A percentile compares a stretch with the other conserved stretches of the same genome.
Conservation (phyloP, 352 stramenopile species). For the Globisporangium acanthophoron region DNA sequence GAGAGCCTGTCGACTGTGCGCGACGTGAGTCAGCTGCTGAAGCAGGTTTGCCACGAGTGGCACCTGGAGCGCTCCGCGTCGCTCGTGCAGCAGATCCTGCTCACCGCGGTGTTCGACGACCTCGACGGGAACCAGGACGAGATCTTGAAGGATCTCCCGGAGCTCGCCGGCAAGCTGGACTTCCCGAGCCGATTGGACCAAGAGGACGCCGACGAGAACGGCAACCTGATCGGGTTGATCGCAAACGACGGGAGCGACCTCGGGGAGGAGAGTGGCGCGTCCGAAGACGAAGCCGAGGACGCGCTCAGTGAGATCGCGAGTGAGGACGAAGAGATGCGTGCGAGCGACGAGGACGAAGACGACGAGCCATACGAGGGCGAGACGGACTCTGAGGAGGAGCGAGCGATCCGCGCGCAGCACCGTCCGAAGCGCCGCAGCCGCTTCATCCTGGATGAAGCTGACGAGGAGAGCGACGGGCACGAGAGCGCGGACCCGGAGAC, state of each 20-base stretch:
- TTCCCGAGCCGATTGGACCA: constrained; percentile 77
- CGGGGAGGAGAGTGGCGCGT: constrained; percentile 44
- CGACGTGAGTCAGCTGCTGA: constrained; percentile 59
- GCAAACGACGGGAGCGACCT: constrained; percentile 61
- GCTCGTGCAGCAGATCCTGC: constrained; percentile 70
- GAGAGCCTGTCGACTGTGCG: constrained; percentile 70
- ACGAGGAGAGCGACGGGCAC: constrained; percentile 58
- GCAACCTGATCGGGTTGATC: constrained; percentile 70
- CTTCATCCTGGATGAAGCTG: constrained; percentile 79
- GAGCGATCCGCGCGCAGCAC: constrained; percentile 17
- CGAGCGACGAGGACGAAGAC: constrained; percentile 20
- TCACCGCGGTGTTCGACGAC: constrained; percentile 76
- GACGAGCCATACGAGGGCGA: constrained; percentile 49
- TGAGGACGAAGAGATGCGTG: constrained; percentile 23
- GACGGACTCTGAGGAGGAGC: constrained; percentile 64
- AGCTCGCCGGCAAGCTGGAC: constrained; percentile 54
- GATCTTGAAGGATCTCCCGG: constrained; percentile 52
- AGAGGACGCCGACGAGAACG: constrained; percentile 79
- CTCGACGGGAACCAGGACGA: constrained; percentile 79
- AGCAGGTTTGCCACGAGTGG: constrained; percentile 58
- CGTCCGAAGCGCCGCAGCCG: constrained; percentile 27
- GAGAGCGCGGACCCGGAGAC: constrained; percentile 23
- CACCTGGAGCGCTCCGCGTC: constrained; percentile 43
- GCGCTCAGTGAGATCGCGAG: constrained; percentile 21
- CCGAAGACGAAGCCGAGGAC: constrained; percentile 23